Base-by-base conservation (phyloP, 192 early-diverging fungal species). In the Powellomyces hirtus region DNA sequence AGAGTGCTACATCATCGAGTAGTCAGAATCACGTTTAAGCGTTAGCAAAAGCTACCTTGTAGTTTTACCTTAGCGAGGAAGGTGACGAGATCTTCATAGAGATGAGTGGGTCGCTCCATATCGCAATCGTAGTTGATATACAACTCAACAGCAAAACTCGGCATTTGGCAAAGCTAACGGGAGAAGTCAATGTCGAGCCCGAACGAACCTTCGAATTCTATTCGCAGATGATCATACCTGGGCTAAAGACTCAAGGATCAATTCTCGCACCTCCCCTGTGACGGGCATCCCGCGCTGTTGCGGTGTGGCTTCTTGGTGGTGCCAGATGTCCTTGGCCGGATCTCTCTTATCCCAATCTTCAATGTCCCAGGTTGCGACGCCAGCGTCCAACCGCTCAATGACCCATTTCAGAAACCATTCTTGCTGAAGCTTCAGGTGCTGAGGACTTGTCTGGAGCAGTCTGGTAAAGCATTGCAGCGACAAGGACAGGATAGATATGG, bases 61-160 rank as follows among this genome's bases (percentile, higher is more conserved):
- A n/a, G n/a, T n/a, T n/a, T 64, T 76, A 90, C 89, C 83, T 84
- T 89, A 52, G 86, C 86, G 59, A 92, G 81, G 60, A 94, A 92
- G 58, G 82, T 76, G 29, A 94, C 75, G 33, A 92, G 66, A 24
- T 92, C 91, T 68, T 96, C 93, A 84, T 92, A 98, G 55, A 98
- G 78, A 75, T 97, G 89, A 44, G 88, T 86, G 42, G 56, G 74
- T 42, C 87, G 85, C 37, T 88, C 79, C 66, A 91, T 59, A 64
- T 95, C 90, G 59, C 93, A 92, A 75, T 99, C 97, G 73, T 92
- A 97, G 74, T 95, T 93, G 57, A 94, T 85, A 89, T 94, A 99
- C 36, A 99, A 79, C 62, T 97, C 94, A 0, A 86, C 81, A 75
- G 92, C 81, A 52, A 95, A 89, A 1, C 85, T 83, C 16, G 92